Evolutionary conservation across 805 yeast species (phyloP).

Genomic region (Scheffersomyces spartinae): DNA sequence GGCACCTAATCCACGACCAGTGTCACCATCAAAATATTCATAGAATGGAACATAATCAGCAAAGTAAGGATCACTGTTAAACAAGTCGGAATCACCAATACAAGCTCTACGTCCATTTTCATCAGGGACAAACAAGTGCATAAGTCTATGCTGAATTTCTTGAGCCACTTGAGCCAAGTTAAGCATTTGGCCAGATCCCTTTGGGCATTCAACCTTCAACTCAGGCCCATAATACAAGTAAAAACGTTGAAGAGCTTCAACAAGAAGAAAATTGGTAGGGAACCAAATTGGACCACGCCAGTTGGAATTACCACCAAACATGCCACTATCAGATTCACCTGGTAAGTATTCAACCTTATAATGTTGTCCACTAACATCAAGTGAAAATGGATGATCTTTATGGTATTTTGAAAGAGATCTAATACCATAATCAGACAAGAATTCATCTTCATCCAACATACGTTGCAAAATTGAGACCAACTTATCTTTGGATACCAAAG

Average conservation of each 20-base stretch:
- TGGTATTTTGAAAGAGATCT: constrained; percentile 83
- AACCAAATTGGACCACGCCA: constrained; percentile 99
- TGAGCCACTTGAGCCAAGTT: constrained; percentile 87
- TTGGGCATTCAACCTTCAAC: constrained; percentile 80
- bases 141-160: constrained; percentile 76
- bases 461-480: constrained; percentile 61
- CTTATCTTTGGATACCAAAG: constrained; percentile 75
- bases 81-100: constrained; percentile 49
- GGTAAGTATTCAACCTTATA: constrained; percentile 68
- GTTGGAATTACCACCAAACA: constrained; percentile 94
- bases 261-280: constrained; percentile 77
- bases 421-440: constrained; percentile 74
- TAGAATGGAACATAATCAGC: constrained; percentile 67
- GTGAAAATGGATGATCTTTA: constrained; percentile 70
- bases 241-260: constrained; percentile 80
- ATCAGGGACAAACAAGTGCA: constrained; percentile 62
- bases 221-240: constrained; percentile 81
- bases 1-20: constrained; percentile 89
- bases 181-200: constrained; percentile 63
- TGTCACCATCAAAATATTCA: constrained; percentile 89
- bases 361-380: constrained; percentile 69
- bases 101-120: constrained; percentile 62
- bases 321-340: constrained; percentile 84
- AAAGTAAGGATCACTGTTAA: constrained; percentile 56
- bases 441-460: constrained; percentile 80